Percentiles rank a stretch among this genome's conserved stretches.
Evolutionary conservation across 768 basidiomycete species (phyloP).

Genomic region (Naematelia aurantialba): DNA sequence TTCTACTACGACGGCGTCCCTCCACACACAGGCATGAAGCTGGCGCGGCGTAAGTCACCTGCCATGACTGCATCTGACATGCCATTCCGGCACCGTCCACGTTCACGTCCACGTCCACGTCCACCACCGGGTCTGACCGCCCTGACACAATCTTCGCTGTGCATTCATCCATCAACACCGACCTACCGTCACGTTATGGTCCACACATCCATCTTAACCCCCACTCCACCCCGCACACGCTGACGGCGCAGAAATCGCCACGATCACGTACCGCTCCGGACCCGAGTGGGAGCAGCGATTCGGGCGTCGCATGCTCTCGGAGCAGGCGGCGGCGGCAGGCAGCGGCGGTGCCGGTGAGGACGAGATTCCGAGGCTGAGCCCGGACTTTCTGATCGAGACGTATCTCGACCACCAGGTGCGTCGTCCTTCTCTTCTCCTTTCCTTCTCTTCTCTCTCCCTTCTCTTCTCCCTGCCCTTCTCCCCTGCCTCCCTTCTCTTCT

Average conservation of each 20-base stretch:
- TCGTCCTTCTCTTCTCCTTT: neutral
- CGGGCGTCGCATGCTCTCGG: constrained; percentile 58
- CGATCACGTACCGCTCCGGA: constrained; percentile 96
- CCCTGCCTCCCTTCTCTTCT: neutral
- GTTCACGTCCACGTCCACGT: too few relatives aligned
- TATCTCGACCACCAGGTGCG: constrained; percentile 86
- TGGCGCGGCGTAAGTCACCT: constrained; percentile 77
- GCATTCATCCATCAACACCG: neutral
- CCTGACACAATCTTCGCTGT: constrained; percentile 6
- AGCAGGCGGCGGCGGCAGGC: constrained; percentile 33
- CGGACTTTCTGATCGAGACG: constrained; percentile 97
- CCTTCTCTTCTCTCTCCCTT: neutral
- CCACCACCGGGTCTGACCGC: neutral
- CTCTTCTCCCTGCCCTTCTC: neutral
- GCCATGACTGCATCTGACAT: too few relatives aligned
- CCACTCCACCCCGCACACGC: constrained; percentile 6
- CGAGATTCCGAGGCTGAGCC: constrained; percentile 73
- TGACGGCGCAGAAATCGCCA: constrained; percentile 90
- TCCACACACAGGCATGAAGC: constrained; percentile 96
- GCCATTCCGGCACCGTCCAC: neutral
- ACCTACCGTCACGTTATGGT: neutral
- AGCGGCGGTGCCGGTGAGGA: too few relatives aligned
- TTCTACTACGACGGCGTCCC: constrained; percentile 96
- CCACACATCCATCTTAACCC: neutral
- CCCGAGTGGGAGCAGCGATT: constrained; percentile 99